Conservation (phyloP, 768 basidiomycete species). For the Russula earlei region DNA sequence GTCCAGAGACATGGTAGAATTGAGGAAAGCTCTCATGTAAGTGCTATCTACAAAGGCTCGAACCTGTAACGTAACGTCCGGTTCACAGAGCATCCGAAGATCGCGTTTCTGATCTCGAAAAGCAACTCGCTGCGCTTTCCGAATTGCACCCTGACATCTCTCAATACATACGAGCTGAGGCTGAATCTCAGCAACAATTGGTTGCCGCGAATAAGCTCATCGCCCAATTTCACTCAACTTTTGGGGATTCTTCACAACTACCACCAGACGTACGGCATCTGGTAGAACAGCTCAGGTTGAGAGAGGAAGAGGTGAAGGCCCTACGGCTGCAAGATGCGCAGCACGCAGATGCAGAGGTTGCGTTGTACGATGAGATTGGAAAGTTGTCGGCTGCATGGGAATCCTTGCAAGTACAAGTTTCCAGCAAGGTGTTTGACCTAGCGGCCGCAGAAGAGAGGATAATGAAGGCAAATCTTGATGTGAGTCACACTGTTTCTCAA, state of each 20-base stretch:
- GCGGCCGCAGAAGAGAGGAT: conserved; percentile 63
- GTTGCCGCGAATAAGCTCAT: conserved; percentile 39
- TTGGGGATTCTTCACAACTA: conserved; percentile 41
- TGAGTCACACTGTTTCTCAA: conserved; percentile 27
- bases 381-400: conserved; percentile 85
- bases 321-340: conserved; percentile 57
- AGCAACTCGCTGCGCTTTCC: conserved; percentile 37
- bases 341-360: conserved; percentile 58
- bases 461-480: conserved; percentile 57
- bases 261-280: conserved; percentile 46
- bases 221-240: conserved; percentile 50
- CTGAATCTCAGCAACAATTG: conserved; percentile 42
- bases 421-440: conserved; percentile 82
- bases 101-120: conserved; percentile 42
- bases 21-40: conserved; percentile 50
- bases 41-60: conserved; percentile 21
- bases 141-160: conserved; percentile 45
- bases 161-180: conserved; percentile 40
- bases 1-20: conserved; percentile 37
- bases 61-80: not conserved
- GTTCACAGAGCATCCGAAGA: conserved; percentile 42
- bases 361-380: conserved; percentile 79
- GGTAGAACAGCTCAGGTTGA: conserved; percentile 45
- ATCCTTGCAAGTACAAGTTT: conserved; percentile 64
- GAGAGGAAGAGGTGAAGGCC: conserved; percentile 57